A percentile compares a stretch with the other conserved stretches of the same genome.
Evolutionary conservation across 306 rosid genomes (phyloP).

Genomic region (Vachellia collinsii): DNA sequence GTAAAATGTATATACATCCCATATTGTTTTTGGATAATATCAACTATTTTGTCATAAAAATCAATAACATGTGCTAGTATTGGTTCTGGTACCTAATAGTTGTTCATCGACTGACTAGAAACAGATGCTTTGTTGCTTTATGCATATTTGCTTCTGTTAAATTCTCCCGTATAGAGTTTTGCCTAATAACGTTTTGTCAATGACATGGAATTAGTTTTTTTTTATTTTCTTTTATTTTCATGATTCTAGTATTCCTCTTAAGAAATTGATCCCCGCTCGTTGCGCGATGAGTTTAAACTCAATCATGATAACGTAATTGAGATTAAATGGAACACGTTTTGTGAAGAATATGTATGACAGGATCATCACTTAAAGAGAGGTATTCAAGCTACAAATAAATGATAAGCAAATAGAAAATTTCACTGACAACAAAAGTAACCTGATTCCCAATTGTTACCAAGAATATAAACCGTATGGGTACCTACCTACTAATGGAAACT

Average conservation of each 20-base stretch:
- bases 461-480: no score
- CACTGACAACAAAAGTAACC: no score
- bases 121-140: background rate
- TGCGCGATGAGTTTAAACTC: no score
- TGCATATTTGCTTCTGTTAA: background rate
- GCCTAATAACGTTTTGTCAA: background rate
- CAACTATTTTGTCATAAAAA: background rate
- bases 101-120: slow-evolving; percentile 1
- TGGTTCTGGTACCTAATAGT: background rate
- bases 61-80: background rate
- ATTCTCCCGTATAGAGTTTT: background rate
- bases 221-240: background rate
- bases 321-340: no score
- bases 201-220: background rate
- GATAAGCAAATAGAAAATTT: no score
- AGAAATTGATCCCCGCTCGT: no score
- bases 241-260: background rate
- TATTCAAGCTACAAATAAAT: no score
- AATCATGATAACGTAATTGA: no score
- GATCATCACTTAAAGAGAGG: no score
- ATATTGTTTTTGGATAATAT: background rate
- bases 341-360: no score
- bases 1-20: background rate
- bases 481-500: no score
- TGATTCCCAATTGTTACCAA: no score